These are phyloP conservation scores for Lentinula guzmanii DNA, from an alignment of 768 basidiomycete species.

Conservation along the genomic window DNA sequence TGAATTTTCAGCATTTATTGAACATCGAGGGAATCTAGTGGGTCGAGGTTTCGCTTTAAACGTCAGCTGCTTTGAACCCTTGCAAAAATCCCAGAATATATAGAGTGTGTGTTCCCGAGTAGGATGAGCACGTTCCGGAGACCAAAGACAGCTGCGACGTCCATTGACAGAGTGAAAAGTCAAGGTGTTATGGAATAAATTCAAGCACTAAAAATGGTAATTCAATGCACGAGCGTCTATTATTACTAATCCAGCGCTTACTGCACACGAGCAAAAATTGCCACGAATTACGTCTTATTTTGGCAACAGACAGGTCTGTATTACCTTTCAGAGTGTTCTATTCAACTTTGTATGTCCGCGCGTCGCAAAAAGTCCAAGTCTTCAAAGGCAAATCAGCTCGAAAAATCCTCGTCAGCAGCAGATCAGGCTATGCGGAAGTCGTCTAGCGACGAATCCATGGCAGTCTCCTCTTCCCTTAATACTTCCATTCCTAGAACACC, in stretches of 20 bases:
- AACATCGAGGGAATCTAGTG: not conserved
- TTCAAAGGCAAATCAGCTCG: not conserved
- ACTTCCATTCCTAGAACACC: conserved; percentile 52
- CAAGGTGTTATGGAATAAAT: too few species aligned
- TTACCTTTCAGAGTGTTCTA: not conserved
- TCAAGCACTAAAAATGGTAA: too few species aligned
- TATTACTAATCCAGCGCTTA: not conserved
- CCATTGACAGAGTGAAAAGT: too few species aligned
- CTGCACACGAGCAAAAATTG: not conserved
- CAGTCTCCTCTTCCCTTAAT: conserved; percentile 51
- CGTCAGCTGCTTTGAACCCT: not conserved
- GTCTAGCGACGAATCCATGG: conserved; percentile 36
- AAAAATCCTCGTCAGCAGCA: not conserved
- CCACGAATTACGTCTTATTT: not conserved
- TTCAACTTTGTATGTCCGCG: conserved; percentile 21
- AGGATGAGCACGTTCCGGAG: not conserved
- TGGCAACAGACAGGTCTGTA: not conserved
- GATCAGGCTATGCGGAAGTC: conserved; percentile 35
- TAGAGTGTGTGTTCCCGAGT: not conserved
- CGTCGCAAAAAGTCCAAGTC: conserved; percentile 16
- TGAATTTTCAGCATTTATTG: not conserved
- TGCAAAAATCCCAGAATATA: not conserved
- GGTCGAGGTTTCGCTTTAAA: not conserved
- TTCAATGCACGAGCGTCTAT: not conserved
- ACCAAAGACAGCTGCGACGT: not conserved